Conservation (phyloP, 768 basidiomycete genomes). For the Gelatoporia subvermispora region DNA sequence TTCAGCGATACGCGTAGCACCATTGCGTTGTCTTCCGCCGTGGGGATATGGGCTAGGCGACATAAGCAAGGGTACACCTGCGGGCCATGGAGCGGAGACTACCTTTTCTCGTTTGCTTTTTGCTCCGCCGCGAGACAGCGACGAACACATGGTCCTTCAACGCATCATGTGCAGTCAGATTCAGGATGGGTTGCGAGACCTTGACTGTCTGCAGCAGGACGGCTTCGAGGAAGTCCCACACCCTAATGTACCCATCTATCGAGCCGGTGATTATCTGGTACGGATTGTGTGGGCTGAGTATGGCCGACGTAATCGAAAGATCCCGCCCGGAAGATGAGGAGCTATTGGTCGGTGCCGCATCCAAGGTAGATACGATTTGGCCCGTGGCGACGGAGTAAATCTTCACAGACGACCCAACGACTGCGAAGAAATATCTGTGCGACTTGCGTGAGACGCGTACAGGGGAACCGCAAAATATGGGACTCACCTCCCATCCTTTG, state of each 20-base stretch:
- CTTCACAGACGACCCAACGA: constrained; percentile 76
- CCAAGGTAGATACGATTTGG: constrained; percentile 79
- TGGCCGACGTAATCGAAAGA: constrained; percentile 60
- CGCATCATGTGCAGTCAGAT: constrained; percentile 65
- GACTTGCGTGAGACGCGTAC: constrained; percentile 6
- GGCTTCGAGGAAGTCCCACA: constrained; percentile 95
- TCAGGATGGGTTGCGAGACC: constrained; percentile 63
- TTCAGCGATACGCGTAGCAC: constrained; percentile 64
- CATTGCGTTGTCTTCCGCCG: constrained; percentile 47
- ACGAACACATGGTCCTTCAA: constrained; percentile 71
- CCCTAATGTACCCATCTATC: constrained; percentile 73
- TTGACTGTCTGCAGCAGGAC: constrained; percentile 70
- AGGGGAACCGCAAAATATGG: background rate
- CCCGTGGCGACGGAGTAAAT: constrained; percentile 80
- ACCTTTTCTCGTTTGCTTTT: constrained; percentile 35
- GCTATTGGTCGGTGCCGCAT: constrained; percentile 33
- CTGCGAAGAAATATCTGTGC: constrained; percentile 82
- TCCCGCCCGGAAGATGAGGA: constrained; percentile 29
- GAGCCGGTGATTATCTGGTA: constrained; percentile 89
- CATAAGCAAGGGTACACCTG: background rate
- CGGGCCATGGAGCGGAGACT: constrained; percentile 5
- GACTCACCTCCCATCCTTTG: constrained; percentile 79
- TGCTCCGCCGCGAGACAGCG: constrained; percentile 48
- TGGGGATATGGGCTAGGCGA: constrained; percentile 8
- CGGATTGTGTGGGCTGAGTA: constrained; percentile 79